Evolutionary conservation across 495 filamentous ascomycete genomes (phyloP).

Genomic region (Annulohypoxylon maeteangense): DNA sequence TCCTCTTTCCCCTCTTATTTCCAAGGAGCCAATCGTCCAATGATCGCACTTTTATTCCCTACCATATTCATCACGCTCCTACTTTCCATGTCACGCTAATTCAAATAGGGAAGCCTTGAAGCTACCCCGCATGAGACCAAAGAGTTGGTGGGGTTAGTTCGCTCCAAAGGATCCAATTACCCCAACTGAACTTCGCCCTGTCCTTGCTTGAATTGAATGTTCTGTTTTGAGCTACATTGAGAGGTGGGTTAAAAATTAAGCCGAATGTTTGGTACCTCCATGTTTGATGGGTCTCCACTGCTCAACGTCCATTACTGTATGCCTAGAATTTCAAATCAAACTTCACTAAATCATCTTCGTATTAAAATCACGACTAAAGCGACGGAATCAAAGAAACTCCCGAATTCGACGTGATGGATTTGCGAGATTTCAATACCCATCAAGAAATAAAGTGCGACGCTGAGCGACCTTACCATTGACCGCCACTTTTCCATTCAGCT

Average conservation of each 20-base stretch:
- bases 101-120: background rate
- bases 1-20: background rate
- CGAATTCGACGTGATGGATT: slow-evolving; percentile 2
- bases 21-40: background rate
- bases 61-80: background rate
- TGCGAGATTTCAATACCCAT: background rate
- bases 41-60: background rate
- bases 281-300: slow-evolving; percentile 4
- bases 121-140: slow-evolving; percentile 27
- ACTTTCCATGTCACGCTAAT: background rate
- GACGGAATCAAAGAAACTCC: slow-evolving; percentile 23
- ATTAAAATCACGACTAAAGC: background rate
- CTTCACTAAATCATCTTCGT: background rate
- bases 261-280: background rate
- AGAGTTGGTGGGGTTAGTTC: slow-evolving; percentile 13
- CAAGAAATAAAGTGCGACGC: background rate
- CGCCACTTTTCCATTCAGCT: background rate
- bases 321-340: background rate
- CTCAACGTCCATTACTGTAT: slow-evolving; percentile 8
- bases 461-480: background rate
- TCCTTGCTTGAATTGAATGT: background rate
- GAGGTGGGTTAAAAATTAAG: background rate
- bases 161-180: slow-evolving; percentile 23
- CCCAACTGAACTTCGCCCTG: background rate
- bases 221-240: background rate